Conservation (phyloP, 2,329 filamentous ascomycete genomes). For the Bimuria novae-zelandiae region DNA sequence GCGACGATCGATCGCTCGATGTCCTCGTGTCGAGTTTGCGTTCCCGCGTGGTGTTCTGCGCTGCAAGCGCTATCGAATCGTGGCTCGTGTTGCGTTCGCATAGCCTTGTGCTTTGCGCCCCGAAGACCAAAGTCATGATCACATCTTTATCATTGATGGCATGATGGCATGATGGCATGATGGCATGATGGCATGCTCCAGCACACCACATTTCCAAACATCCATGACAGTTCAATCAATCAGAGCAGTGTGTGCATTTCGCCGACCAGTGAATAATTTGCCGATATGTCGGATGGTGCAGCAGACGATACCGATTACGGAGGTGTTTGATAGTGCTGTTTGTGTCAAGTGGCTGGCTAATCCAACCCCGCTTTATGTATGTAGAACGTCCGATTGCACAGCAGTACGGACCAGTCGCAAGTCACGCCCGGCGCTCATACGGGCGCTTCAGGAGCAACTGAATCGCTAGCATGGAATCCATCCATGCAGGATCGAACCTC, state of each 20-base stretch:
- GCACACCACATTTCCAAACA: not conserved
- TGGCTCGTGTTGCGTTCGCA: no score
- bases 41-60: no score
- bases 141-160: no score
- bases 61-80: no score
- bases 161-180: no score
- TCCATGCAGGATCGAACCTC: not conserved
- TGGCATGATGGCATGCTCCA: not conserved
- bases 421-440: not conserved
- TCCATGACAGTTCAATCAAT: not conserved
- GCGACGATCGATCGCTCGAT: no score
- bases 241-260: no score
- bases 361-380: conserved; percentile 6
- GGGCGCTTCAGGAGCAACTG: not conserved
- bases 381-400: not conserved
- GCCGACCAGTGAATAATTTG: no score
- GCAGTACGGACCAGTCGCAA: not conserved
- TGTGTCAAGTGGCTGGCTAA: not conserved
- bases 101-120: no score
- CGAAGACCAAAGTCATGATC: no score
- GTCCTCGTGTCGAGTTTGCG: no score
- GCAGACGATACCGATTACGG: not conserved
- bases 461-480: not conserved
- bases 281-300: no score
- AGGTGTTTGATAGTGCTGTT: not conserved